phyloP scores from a whole-genome alignment of 495 filamentous ascomycete genomes.

The Aspergillus baeticus region DNA sequence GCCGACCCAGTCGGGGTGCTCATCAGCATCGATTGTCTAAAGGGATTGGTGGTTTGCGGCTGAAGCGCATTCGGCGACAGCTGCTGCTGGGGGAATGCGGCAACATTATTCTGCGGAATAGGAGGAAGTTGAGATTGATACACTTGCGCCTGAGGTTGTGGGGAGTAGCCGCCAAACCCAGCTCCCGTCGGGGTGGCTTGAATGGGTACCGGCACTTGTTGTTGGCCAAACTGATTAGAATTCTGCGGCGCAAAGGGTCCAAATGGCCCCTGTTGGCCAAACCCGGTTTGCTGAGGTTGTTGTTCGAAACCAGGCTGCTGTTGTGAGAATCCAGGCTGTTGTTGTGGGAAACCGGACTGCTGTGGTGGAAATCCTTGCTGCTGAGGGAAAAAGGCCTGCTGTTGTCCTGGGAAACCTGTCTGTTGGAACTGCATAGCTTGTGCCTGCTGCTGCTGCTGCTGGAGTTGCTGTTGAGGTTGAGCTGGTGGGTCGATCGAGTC shows the following conservation, averaged over 20 bases:
- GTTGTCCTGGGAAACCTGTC: constrained; percentile 21
- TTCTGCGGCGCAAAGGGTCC: constrained; percentile 48
- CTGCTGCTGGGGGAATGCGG: constrained; percentile 51
- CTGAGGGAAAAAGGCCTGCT: constrained; percentile 32
- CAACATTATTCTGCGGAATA: constrained; percentile 65
- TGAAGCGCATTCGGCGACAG: constrained; percentile 38
- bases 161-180: constrained; percentile 83
- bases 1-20: constrained; percentile 47
- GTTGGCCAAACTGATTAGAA: constrained; percentile 55
- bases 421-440: constrained; percentile 21
- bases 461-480: constrained; percentile 49
- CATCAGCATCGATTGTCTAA: constrained; percentile 80
- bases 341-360: too few relatives aligned
- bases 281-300: constrained; percentile 29
- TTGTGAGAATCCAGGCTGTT: constrained; percentile 33
- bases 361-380: constrained; percentile 31
- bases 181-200: constrained; percentile 70
- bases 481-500: constrained; percentile 91
- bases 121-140: constrained; percentile 49
- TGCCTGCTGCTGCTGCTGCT: constrained; percentile 31
- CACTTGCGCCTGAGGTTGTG: constrained; percentile 58
- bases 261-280: constrained; percentile 26
- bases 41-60: constrained; percentile 77
- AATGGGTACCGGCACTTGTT: constrained; percentile 45
- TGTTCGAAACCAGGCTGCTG: constrained; percentile 33